Base-by-base conservation (phyloP, 2,329 filamentous ascomycete genomes). In the Dryadomyces quercivorus region DNA sequence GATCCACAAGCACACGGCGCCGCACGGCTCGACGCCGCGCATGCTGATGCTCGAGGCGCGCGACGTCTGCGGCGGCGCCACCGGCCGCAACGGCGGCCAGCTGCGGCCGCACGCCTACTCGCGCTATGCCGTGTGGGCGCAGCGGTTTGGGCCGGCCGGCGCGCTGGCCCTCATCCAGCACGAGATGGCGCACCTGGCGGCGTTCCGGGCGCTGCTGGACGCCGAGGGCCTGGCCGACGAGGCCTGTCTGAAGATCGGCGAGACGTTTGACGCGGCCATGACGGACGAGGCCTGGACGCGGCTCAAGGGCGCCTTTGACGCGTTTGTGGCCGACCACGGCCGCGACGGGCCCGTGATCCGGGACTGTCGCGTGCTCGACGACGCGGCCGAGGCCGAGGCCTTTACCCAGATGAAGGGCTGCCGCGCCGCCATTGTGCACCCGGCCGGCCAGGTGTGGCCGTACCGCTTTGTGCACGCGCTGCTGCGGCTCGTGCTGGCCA, bases 21-120 rank as follows among this genome's bases (percentile, higher is more conserved):
- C 20, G 2, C 42, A 21, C 7, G 42, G 43, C 9, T 10, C 46
- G 36, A 34, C 22, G 20, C 57, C 65, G 49, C 63, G 67, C 52
- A 70, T 84, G 5, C 73, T 85, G 3, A 75, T 85, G 71, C 68
- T 85, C 7, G 82, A 86, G 64, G 82, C 82, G 12, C 70, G 82
- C 58, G 77, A 83, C 62, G 77, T 80, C 7, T 84, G 81, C 60
- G 85, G 78, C 65, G 82, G 81, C 50, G 82, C 82, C 2, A 85
- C 82, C 1, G 82, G 82, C 13, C 70, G 81, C 58, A 77, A 77
- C 56, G 51, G 51, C n/a, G 51, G 51, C 21, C 51, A 53, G 36
- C 51, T 53, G 21, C 51, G 51, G 20, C 51, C 51, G 4, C 51
- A 53, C 12, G 51, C 51, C 15, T 53, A 53, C 51, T 53, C 51